Base-by-base conservation (phyloP, 2,329 filamentous ascomycete species). In the Cercospora sp. region DNA sequence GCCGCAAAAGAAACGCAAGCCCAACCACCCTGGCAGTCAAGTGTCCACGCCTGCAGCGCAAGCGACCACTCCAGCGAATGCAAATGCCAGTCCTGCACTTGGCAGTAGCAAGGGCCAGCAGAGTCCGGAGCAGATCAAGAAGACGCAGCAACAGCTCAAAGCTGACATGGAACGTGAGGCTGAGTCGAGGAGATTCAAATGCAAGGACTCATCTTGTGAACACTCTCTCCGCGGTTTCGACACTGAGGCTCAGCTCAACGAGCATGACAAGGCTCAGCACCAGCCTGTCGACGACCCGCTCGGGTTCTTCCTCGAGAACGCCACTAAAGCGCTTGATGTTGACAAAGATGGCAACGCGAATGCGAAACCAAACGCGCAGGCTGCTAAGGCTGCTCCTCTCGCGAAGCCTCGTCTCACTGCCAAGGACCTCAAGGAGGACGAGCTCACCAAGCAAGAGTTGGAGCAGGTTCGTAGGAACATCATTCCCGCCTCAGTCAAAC, bases 1-100 rank as follows among this genome's bases (percentile, higher is more conserved):
- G 18, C 82, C 84, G 2, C 80, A 82, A 65, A 89, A 89, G 80
- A 86, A 83, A 73, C 82, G 83, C 63, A 88, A 86, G 79, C 76
- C 80, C 36, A 80, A 80, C 42, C 74, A 75, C 26, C 63, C 74
- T 5, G 78, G 75, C 33, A 83, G 79, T 66, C 77, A 80, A 51
- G 78, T 75, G 1, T 80, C 81, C 4, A 83, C 82, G 2, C 79
- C 79, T 16, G 77, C 73, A n/a, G 75, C 71, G 10, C 73, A 75
- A 57, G 70, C 70, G 4, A 73, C 67, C 20, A 78, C 76, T 10
- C 80, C 82, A 30, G 78, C 74, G 48, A 73, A 78, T 7, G 78
- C 76, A 55, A 74, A 77, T 5, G 72, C 71, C 23, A 83, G 82
- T 60, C 82, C 82, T 26, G 78, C 76, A 58, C 71, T 81, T 31